A percentile compares a stretch with the other conserved stretches of the same genome.
Evolutionary conservation across 352 stramenopile genomes (phyloP).

Genomic region (Globisporangium canariense): DNA sequence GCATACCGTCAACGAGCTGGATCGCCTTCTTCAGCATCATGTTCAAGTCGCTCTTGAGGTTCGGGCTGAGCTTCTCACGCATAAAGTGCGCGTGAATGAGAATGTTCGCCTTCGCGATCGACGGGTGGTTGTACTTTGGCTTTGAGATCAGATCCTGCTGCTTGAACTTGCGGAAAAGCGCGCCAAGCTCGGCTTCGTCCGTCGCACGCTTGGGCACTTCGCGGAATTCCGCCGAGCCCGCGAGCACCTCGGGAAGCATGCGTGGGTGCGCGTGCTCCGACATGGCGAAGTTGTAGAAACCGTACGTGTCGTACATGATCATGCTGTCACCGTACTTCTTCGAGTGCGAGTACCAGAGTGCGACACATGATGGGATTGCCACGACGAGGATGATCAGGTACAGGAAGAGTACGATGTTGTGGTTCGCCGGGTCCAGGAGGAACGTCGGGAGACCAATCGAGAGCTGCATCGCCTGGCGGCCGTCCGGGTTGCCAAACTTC

Average conservation of each 20-base stretch:
- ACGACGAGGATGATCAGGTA: constrained; percentile 99
- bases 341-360: constrained; percentile 94
- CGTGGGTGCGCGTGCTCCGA: constrained; percentile 94
- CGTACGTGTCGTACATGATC: constrained; percentile 99
- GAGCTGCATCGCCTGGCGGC: constrained; percentile 95
- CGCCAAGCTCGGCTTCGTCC: constrained; percentile 63
- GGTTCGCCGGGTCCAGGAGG: constrained; percentile 95
- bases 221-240: constrained; percentile 89
- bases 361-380: constrained; percentile 95
- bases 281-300: constrained; percentile 97
- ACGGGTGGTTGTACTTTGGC: constrained; percentile 82
- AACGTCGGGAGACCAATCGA: constrained; percentile 97
- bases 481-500: constrained; percentile 98
- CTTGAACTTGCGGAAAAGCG: constrained; percentile 78
- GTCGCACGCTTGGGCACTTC: constrained; percentile 62
- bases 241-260: constrained; percentile 94
- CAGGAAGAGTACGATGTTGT: constrained; percentile 97
- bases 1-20: constrained; percentile 97
- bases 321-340: constrained; percentile 99
- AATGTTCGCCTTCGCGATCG: constrained; percentile 82
- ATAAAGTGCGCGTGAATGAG: constrained; percentile 96
- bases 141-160: constrained; percentile 77
- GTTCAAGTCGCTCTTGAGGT: constrained; percentile 88
- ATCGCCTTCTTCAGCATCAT: constrained; percentile 94
- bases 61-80: constrained; percentile 74